Evolutionary conservation across 306 rosid species (phyloP).

Genomic region (Malus sylvestris): DNA sequence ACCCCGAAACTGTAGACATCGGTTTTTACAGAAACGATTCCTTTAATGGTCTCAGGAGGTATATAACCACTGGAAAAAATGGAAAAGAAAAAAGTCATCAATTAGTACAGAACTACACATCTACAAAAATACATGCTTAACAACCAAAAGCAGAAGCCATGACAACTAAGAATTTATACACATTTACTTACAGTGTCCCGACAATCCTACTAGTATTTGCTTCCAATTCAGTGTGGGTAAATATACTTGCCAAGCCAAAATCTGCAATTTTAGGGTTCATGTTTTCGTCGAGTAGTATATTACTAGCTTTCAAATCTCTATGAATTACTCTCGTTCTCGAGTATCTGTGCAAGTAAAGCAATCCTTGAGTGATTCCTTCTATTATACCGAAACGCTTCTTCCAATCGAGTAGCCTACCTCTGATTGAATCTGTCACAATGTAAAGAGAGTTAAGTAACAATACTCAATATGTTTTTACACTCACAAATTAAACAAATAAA

Average conservation of each 20-base stretch:
- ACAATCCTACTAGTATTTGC: conserved; percentile 9
- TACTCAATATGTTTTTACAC: not conserved
- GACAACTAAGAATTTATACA: not conserved
- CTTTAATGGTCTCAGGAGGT: conserved; percentile 9
- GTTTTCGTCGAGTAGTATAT: conserved; percentile 2
- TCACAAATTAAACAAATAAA: not conserved
- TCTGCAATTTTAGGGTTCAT: not conserved
- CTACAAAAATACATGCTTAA: not conserved
- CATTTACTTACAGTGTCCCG: conserved; percentile 24
- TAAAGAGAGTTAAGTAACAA: not conserved
- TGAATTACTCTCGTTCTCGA: not conserved
- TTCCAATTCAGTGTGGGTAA: not conserved
- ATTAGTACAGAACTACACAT: not conserved
- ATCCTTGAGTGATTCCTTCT: conserved; percentile 3
- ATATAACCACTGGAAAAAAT: conserved; percentile 13
- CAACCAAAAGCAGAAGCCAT: not conserved
- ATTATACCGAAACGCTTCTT: not conserved
- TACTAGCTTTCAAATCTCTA: conserved; percentile 7
- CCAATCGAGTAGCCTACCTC: not conserved
- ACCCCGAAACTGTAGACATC: conserved; percentile 5
- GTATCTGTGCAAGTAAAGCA: not conserved
- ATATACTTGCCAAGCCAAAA: not conserved
- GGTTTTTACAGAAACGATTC: not conserved
- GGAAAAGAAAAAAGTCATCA: too few species aligned
- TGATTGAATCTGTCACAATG: not conserved